Conservation (phyloP, 2,329 filamentous ascomycete genomes). For the Epichloe gansuensis region DNA sequence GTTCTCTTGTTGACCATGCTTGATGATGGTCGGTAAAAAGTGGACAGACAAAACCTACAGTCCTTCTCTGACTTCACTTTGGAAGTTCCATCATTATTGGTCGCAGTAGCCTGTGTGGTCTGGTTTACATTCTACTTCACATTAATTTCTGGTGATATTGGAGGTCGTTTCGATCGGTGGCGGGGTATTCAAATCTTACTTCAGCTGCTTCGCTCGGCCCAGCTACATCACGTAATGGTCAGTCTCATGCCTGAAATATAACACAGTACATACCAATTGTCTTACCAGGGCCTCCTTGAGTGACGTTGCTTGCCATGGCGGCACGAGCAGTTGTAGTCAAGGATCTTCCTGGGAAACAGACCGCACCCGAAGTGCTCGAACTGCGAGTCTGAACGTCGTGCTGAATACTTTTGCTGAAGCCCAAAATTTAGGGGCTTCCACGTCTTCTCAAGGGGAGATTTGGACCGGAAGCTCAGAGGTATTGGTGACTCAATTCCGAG, state of each 20-base stretch:
- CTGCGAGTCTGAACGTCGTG: constrained; percentile 38
- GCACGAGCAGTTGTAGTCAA: constrained; percentile 27
- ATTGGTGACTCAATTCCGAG: constrained; percentile 4
- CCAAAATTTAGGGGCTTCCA: constrained; percentile 23
- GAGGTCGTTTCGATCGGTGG: constrained; percentile 27
- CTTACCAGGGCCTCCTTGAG: constrained; percentile 30
- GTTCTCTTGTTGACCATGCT: not conserved
- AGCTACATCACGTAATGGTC: constrained; percentile 20
- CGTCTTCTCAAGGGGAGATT: constrained; percentile 9
- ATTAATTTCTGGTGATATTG: constrained; percentile 26
- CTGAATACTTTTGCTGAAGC: constrained; percentile 25
- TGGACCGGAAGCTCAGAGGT: not conserved
- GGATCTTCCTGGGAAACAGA: constrained; percentile 35
- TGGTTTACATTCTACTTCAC: constrained; percentile 14
- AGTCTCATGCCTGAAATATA: constrained; percentile 5
- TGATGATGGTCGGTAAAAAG: not conserved
- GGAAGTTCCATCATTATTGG: constrained; percentile 23
- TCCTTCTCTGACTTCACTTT: constrained; percentile 41
- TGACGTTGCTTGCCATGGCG: constrained; percentile 48
- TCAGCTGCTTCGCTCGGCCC: constrained; percentile 30
- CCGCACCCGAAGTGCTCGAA: constrained; percentile 47
- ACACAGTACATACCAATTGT: not conserved
- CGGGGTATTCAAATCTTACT: constrained; percentile 18
- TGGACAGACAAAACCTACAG: constrained; percentile 16
- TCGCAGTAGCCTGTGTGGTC: constrained; percentile 16